These are phyloP conservation scores for Actinomortierella wolfii DNA, from an alignment of 371 early-diverging fungal genomes.

Conservation along the genomic window DNA sequence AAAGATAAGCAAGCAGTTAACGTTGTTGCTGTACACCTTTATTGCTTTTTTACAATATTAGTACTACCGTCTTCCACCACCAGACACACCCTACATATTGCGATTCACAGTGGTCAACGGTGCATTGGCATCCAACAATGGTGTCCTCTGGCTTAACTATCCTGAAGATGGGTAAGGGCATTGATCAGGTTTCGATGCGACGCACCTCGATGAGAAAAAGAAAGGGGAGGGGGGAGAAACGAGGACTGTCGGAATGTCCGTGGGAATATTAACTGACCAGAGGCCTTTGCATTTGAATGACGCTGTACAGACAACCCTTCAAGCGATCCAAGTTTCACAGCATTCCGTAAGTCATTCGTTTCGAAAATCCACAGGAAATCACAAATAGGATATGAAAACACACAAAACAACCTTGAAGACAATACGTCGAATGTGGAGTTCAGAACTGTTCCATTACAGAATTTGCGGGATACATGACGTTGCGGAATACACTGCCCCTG, in stretches of 20 bases:
- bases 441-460: background rate
- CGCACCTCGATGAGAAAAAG: background rate
- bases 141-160: constrained; percentile 82
- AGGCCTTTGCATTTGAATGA: constrained; percentile 45
- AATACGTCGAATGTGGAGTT: background rate
- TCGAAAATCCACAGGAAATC: background rate
- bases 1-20: background rate
- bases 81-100: constrained; percentile 65
- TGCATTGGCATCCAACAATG: constrained; percentile 67
- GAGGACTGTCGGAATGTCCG: constrained; percentile 1
- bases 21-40: too few relatives aligned
- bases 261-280: too few relatives aligned
- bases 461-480: background rate
- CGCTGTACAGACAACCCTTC: constrained; percentile 18
- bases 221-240: background rate
- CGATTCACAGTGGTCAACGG: constrained; percentile 86
- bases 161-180: constrained; percentile 69
- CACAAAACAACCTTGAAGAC: background rate
- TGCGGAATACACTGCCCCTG: too few relatives aligned
- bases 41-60: too few relatives aligned
- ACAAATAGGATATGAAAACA: too few relatives aligned
- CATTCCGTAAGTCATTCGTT: constrained; percentile 23
- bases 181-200: background rate
- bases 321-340: constrained; percentile 28
- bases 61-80: constrained; percentile 75